These are phyloP conservation scores for Podila verticillata DNA, from an alignment of 192 early-diverging fungal species.

Conservation along the genomic window DNA sequence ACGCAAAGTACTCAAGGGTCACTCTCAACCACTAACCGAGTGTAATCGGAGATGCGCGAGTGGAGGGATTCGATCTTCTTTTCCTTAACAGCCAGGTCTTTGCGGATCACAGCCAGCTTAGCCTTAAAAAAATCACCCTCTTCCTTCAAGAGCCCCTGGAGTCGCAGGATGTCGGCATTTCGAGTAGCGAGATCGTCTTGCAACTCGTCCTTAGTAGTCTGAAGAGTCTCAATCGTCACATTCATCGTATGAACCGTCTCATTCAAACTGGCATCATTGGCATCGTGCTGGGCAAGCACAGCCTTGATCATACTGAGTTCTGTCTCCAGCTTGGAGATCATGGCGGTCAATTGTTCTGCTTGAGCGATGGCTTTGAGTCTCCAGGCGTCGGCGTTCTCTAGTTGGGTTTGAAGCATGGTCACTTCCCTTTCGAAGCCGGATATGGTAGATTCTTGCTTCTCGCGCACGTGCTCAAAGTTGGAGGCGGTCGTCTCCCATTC, in stretches of 20 bases:
- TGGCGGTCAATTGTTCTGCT: conserved; percentile 14
- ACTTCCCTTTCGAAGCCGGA: conserved; percentile 5
- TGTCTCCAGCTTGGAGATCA: conserved; percentile 11
- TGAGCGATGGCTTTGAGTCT: conserved; percentile 14
- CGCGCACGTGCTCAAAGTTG: conserved; percentile 17
- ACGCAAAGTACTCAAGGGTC: too few species aligned
- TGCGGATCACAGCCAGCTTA: conserved; percentile 5
- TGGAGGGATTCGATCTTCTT: conserved; percentile 20
- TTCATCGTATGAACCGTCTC: conserved; percentile 4
- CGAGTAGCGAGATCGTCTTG: neutral
- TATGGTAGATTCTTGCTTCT: conserved; percentile 1
- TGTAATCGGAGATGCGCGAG: conserved; percentile 11
- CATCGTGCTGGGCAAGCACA: conserved; percentile 15
- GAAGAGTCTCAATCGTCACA: conserved; percentile 10
- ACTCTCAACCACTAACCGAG: neutral
- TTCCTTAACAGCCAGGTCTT: conserved; percentile 12
- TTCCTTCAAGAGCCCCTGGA: conserved; percentile 3
- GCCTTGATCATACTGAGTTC: conserved; percentile 9
- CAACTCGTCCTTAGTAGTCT: conserved; percentile 7
- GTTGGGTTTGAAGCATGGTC: neutral
- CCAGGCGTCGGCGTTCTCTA: conserved; percentile 13
- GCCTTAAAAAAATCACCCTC: conserved; percentile 5
- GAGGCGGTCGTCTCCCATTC: conserved; percentile 32
- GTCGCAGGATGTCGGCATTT: conserved; percentile 1
- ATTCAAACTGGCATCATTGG: conserved; percentile 7